A percentile compares a stretch with the other conserved stretches of the same genome.
These are phyloP conservation scores for Coprinopsis strossmayeri DNA, from an alignment of 768 basidiomycete species.

Conservation along the genomic window DNA sequence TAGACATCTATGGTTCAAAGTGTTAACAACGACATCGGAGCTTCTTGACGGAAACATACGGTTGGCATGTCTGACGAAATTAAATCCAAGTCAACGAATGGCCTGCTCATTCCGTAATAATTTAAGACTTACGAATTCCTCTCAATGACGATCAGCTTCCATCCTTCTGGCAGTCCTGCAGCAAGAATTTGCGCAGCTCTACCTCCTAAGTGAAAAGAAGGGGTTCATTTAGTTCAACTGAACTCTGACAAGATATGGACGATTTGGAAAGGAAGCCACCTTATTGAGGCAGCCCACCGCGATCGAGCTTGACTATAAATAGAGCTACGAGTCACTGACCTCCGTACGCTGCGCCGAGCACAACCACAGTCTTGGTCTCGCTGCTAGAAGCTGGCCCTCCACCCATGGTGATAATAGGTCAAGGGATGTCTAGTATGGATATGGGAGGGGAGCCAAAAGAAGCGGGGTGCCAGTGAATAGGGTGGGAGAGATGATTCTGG, in stretches of 20 bases:
- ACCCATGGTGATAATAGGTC: slow-evolving; percentile 17
- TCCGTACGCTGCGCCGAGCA: slow-evolving; percentile 52
- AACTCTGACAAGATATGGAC: neutral
- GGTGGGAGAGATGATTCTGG: too few relatives aligned
- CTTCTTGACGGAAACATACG: too few relatives aligned
- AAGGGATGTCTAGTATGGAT: too few relatives aligned
- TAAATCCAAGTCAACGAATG: neutral
- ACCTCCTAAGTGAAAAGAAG: slow-evolving; percentile 38
- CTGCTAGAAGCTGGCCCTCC: slow-evolving; percentile 15
- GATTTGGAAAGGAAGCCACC: slow-evolving; percentile 4
- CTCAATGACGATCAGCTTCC: slow-evolving; percentile 54
- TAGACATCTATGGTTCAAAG: slow-evolving; percentile 37
- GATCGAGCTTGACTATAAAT: neutral
- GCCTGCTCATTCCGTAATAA: neutral
- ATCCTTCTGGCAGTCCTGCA: slow-evolving; percentile 39
- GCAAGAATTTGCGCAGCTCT: slow-evolving; percentile 45
- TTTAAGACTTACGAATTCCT: slow-evolving; percentile 43
- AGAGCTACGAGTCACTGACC: slow-evolving; percentile 24
- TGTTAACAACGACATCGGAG: too few relatives aligned
- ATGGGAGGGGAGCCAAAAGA: too few relatives aligned
- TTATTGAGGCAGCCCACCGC: too few relatives aligned
- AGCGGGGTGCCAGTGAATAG: too few relatives aligned
- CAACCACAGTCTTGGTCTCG: slow-evolving; percentile 35
- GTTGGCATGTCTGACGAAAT: slow-evolving; percentile 35
- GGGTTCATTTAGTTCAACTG: too few relatives aligned